Evolutionary conservation across 225 moss, liverwort and hornwort species (phyloP).

Genomic region (Bryoerythrophyllum caledonicum): DNA sequence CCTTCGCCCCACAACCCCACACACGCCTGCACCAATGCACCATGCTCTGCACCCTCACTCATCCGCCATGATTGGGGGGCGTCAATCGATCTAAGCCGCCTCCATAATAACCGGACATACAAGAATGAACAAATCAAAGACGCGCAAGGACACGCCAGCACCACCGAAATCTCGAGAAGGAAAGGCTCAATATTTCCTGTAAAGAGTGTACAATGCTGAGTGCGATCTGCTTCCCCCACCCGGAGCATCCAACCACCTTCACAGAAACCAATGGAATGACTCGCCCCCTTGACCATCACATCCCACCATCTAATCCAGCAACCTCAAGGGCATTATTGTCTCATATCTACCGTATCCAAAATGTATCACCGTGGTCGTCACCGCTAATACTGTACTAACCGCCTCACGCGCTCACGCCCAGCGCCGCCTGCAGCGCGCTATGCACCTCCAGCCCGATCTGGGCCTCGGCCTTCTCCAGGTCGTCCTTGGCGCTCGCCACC

Average conservation of each 20-base stretch:
- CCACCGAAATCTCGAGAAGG: neutral
- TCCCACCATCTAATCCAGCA: neutral
- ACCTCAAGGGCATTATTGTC: neutral
- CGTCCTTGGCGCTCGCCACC: constrained; percentile 57
- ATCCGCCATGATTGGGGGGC: too few species aligned
- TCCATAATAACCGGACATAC: too few species aligned
- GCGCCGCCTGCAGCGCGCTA: constrained; percentile 36
- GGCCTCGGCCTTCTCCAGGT: constrained; percentile 76
- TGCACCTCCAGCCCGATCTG: constrained; percentile 77
- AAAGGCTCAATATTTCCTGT: neutral
- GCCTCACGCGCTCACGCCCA: too few species aligned
- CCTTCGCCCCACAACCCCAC: neutral
- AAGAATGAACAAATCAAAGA: too few species aligned
- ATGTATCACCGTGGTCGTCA: neutral
- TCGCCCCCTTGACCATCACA: neutral
- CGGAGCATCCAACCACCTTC: neutral
- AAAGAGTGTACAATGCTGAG: neutral
- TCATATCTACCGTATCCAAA: neutral
- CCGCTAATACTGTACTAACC: too few species aligned
- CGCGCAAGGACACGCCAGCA: too few species aligned
- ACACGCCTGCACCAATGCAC: neutral
- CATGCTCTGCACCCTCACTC: too few species aligned
- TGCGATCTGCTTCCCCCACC: neutral
- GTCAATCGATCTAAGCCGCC: too few species aligned
- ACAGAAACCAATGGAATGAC: neutral